These are phyloP conservation scores for Heliamphora exappendiculata DNA, from an alignment of 148 eudicot genomes.

Conservation along the genomic window DNA sequence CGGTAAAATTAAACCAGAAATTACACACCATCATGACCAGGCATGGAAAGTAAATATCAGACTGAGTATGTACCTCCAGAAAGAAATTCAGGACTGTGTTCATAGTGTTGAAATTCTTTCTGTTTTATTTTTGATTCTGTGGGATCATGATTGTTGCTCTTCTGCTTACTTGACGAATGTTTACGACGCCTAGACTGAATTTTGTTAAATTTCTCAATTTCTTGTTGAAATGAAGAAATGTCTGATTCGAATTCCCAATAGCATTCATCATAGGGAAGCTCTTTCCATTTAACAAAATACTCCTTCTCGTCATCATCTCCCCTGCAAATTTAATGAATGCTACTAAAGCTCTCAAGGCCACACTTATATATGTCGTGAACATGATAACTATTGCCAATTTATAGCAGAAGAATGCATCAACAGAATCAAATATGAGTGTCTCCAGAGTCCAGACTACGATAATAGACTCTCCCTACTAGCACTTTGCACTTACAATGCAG, in stretches of 20 bases:
- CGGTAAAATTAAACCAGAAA: background rate
- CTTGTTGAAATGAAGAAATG: conserved; percentile 67
- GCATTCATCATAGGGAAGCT: conserved; percentile 86
- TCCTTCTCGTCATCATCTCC: conserved; percentile 71
- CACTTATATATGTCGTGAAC: background rate
- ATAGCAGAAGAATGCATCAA: background rate
- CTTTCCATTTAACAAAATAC: conserved; percentile 90
- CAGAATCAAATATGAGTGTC: background rate
- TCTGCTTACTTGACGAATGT: conserved; percentile 44
- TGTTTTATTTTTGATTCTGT: conserved; percentile 51
- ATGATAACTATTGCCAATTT: background rate
- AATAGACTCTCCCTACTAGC: background rate
- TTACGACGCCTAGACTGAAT: conserved; percentile 56
- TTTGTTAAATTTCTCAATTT: conserved; percentile 60
- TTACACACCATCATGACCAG: background rate
- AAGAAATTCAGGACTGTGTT: conserved; percentile 76
- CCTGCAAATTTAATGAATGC: conserved; percentile 29
- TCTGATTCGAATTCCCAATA: conserved; percentile 87
- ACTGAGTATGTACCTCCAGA: conserved; percentile 47
- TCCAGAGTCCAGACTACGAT: background rate
- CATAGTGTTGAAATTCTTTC: conserved; percentile 84
- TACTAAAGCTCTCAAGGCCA: background rate
- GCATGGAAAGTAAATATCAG: background rate
- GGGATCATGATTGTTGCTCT: conserved; percentile 40
- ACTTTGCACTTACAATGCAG: background rate